These are phyloP conservation scores for Periconia digitata DNA, from an alignment of 2,329 filamentous ascomycete genomes.

Conservation along the genomic window DNA sequence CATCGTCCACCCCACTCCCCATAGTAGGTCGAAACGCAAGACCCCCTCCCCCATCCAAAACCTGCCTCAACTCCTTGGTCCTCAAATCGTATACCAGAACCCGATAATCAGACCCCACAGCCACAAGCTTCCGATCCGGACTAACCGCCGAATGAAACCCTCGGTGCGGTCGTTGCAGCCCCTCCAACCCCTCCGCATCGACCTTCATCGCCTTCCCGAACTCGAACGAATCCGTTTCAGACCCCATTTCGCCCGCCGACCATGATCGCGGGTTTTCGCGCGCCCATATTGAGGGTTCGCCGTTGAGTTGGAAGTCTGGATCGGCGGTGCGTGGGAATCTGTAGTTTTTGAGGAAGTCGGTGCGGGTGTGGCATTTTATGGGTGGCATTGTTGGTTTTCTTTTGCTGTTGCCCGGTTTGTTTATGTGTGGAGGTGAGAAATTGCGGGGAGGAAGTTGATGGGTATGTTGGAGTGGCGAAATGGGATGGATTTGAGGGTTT, in stretches of 20 bases:
- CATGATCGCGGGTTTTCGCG: constrained; percentile 11
- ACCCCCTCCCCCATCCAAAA: constrained; percentile 23
- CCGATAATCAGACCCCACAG: constrained; percentile 16
- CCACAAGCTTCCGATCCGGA: constrained; percentile 24
- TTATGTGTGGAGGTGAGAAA: too few species aligned
- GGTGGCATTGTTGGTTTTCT: background rate
- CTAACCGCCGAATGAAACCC: constrained; percentile 15
- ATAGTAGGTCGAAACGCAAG: constrained; percentile 17
- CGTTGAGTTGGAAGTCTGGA: constrained; percentile 10
- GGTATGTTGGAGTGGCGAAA: too few species aligned
- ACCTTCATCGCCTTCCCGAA: background rate
- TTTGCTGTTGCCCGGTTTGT: too few species aligned
- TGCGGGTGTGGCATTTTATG: too few species aligned
- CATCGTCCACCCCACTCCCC: background rate
- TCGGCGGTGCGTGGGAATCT: constrained; percentile 3
- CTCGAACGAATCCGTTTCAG: constrained; percentile 1
- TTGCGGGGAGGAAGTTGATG: too few species aligned
- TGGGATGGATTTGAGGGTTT: too few species aligned
- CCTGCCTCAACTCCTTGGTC: constrained; percentile 22
- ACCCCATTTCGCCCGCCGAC: background rate
- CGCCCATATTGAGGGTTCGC: constrained; percentile 7
- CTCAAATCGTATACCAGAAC: constrained; percentile 26
- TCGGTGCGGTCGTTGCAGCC: background rate
- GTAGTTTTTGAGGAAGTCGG: constrained; percentile 15
- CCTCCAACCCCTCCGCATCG: background rate